Conservation (phyloP, 129 eudicot species). For the Flaveria sonorensis region DNA sequence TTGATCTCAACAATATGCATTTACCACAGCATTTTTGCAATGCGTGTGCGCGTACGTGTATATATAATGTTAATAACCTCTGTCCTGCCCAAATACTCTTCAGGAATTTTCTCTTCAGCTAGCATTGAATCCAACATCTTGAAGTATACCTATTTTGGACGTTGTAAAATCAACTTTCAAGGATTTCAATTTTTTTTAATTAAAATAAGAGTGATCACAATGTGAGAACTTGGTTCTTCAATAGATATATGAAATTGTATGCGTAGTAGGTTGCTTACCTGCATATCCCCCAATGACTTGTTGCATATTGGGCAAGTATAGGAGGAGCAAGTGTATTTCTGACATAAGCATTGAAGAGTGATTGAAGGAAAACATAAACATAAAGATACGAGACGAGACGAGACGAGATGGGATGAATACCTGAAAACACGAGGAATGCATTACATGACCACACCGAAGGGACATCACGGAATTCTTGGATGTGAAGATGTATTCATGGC, state of each 20-base stretch:
- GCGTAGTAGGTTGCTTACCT: conserved; percentile 21
- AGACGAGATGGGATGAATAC: conserved; percentile 23
- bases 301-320: conserved; percentile 94
- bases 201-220: too few relatives aligned
- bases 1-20: conserved; percentile 19
- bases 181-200: too few relatives aligned
- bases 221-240: too few relatives aligned
- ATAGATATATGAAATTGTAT: too few relatives aligned
- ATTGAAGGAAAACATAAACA: neutral
- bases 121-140: conserved; percentile 81
- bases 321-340: conserved; percentile 74
- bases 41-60: neutral
- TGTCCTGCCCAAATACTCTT: conserved; percentile 75
- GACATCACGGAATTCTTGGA: conserved; percentile 80
- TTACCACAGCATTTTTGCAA: neutral
- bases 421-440: conserved; percentile 97
- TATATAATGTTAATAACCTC: conserved; percentile 49
- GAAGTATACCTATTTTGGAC: conserved; percentile 42
- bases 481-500: conserved; percentile 85
- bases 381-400: neutral
- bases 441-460: conserved; percentile 87
- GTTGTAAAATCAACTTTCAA: too few relatives aligned
- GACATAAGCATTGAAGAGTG: conserved; percentile 23
- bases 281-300: conserved; percentile 96
- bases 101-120: conserved; percentile 84